A percentile compares a stretch with the other conserved stretches of the same genome.
Evolutionary conservation across 2,329 filamentous ascomycete genomes (phyloP).

Genomic region (Pseudogymnoascus pannorum): DNA sequence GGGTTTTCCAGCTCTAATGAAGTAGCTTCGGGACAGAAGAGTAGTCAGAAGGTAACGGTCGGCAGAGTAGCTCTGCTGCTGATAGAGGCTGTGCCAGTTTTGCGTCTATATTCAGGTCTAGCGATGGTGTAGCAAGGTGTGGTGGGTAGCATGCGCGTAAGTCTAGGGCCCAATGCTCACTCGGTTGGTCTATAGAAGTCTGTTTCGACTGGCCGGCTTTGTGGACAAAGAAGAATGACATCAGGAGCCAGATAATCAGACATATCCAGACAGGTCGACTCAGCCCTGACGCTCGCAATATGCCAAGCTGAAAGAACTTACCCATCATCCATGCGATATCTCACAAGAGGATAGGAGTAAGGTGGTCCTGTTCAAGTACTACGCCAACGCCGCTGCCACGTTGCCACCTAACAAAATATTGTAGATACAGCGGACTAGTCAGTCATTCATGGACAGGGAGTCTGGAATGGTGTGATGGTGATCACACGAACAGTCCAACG

Average conservation of each 20-base stretch:
- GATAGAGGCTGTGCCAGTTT: background rate
- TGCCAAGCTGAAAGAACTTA: too few species aligned
- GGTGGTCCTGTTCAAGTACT: background rate
- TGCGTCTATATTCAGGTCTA: background rate
- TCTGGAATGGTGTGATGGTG: background rate
- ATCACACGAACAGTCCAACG: background rate
- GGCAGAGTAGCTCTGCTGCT: background rate
- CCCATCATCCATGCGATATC: too few species aligned
- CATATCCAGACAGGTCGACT: too few species aligned
- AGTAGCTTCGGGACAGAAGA: background rate
- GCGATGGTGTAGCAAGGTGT: background rate
- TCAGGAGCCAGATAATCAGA: too few species aligned
- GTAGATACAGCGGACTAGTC: background rate
- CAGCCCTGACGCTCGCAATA: too few species aligned
- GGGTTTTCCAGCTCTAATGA: background rate
- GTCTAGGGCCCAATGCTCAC: background rate
- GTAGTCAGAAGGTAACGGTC: background rate
- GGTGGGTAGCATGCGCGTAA: background rate
- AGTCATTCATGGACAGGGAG: background rate
- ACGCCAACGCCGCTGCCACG: background rate
- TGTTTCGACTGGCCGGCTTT: too few species aligned
- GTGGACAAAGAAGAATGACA: too few species aligned
- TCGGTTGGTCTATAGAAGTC: background rate
- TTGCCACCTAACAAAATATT: background rate
- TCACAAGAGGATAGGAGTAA: background rate